Percentiles rank a stretch among this genome's conserved stretches.
Evolutionary conservation across 2,329 filamentous ascomycete genomes (phyloP).

Genomic region (Exophiala viscosa): DNA sequence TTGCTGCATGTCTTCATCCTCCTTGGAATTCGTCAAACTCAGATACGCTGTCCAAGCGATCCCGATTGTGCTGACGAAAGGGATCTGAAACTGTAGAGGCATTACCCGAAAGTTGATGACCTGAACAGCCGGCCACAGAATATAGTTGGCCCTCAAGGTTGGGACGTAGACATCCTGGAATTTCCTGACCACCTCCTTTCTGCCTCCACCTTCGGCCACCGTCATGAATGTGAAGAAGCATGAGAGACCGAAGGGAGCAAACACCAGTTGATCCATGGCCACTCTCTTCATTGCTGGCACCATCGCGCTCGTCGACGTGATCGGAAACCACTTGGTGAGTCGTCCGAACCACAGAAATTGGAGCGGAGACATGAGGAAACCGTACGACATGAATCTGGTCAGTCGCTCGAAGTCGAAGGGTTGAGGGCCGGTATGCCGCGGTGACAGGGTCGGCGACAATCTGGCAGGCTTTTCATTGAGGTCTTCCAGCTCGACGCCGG

Average conservation of each 20-base stretch:
- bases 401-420: conserved; percentile 94
- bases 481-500: conserved; percentile 81
- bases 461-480: conserved; percentile 73
- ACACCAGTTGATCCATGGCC: conserved; percentile 86
- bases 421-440: conserved; percentile 63
- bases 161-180: conserved; percentile 91
- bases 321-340: conserved; percentile 75
- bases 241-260: conserved; percentile 82
- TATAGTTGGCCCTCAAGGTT: conserved; percentile 90
- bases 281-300: conserved; percentile 83
- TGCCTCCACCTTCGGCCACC: conserved; percentile 84
- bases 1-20: conserved; percentile 51
- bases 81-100: conserved; percentile 93
- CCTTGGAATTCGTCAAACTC: conserved; percentile 82
- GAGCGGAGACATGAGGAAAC: conserved; percentile 90
- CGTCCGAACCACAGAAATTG: conserved; percentile 97
- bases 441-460: conserved; percentile 63
- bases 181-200: conserved; percentile 74
- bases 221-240: conserved; percentile 97
- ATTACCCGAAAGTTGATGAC: conserved; percentile 94
- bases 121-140: conserved; percentile 94
- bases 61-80: conserved; percentile 91
- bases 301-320: conserved; percentile 71
- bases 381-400: conserved; percentile 94
- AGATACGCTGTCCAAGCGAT: conserved; percentile 98